These are phyloP conservation scores for Pseudogymnoascus sp. DNA, from an alignment of 2,329 filamentous ascomycete genomes.

Conservation along the genomic window DNA sequence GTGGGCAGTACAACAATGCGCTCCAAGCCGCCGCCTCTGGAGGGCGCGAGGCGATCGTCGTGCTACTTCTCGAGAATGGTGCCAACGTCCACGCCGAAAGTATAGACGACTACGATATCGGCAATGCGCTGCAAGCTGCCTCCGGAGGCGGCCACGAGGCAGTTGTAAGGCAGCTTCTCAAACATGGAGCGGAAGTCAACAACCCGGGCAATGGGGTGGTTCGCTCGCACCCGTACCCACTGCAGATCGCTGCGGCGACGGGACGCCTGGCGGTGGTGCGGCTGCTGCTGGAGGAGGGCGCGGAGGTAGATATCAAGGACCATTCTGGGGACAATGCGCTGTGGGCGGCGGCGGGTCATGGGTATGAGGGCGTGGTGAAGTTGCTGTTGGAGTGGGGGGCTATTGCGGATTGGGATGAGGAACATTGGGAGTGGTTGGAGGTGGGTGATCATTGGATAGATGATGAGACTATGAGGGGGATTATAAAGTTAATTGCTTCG, in stretches of 20 bases:
- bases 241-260: neutral
- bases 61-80: neutral
- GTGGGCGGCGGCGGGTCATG: neutral
- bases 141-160: neutral
- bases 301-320: neutral
- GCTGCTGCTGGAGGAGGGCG: neutral
- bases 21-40: neutral
- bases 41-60: neutral
- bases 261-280: neutral
- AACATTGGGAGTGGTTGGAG: neutral
- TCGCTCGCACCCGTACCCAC: no score
- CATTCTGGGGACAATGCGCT: neutral
- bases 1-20: neutral
- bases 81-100: neutral
- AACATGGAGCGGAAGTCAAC: neutral
- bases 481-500: neutral
- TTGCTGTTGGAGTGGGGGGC: neutral
- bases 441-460: neutral
- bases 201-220: no score
- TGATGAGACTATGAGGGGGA: no score
- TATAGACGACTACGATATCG: fast-evolving
- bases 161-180: neutral
- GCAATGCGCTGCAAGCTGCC: neutral
- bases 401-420: neutral
- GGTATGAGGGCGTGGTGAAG: neutral